Percentiles rank a stretch among this genome's conserved stretches.
Conservation (phyloP, 495 filamentous ascomycete species). For the Cudoniella acicularis region DNA sequence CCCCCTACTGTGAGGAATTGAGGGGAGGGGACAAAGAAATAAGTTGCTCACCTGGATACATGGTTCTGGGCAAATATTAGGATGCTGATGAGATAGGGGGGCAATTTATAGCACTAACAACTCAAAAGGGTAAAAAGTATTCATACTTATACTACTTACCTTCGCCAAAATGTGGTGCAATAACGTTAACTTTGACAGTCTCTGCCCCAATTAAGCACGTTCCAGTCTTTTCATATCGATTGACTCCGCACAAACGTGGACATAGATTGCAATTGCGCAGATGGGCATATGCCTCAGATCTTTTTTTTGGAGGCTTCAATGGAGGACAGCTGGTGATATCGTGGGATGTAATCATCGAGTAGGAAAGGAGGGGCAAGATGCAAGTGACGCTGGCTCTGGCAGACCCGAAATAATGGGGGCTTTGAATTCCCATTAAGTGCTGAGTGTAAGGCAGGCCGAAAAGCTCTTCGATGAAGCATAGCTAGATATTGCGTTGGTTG, state of each 20-base stretch:
- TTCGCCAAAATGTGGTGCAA: constrained; percentile 72
- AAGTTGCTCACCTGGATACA: constrained; percentile 77
- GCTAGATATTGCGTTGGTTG: no score
- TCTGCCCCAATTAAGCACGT: constrained; percentile 67
- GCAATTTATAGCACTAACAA: not conserved
- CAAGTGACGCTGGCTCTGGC: constrained; percentile 28
- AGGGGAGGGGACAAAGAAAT: no score
- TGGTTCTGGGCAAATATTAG: constrained; percentile 43
- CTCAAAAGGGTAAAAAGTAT: not conserved
- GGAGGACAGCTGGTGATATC: constrained; percentile 58
- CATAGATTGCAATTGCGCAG: constrained; percentile 73
- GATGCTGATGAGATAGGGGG: no score
- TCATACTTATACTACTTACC: constrained; percentile 29
- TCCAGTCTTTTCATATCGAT: constrained; percentile 69
- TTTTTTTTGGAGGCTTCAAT: constrained; percentile 59
- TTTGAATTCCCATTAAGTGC: not conserved
- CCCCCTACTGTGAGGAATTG: no score
- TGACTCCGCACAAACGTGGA: constrained; percentile 67
- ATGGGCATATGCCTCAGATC: constrained; percentile 66
- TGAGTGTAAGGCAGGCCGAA: not conserved
- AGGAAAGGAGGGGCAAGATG: constrained; percentile 76
- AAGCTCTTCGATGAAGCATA: no score
- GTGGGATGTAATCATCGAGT: constrained; percentile 67
- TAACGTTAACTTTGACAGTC: constrained; percentile 65
- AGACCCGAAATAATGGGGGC: not conserved